phyloP scores from a whole-genome alignment of 495 filamentous ascomycete genomes.

The Viridothelium virens region DNA sequence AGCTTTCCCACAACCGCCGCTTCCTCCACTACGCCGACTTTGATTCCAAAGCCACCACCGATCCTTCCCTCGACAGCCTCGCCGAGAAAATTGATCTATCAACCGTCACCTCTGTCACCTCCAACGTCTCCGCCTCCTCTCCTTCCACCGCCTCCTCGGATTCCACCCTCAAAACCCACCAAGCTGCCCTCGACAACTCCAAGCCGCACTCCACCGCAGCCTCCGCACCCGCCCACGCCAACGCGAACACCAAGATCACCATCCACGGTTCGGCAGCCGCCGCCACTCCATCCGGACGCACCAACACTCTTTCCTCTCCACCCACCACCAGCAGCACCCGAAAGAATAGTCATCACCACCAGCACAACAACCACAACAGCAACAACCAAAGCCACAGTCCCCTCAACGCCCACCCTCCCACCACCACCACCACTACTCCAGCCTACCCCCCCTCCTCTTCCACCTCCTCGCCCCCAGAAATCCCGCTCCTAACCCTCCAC shows the following conservation, averaged over 20 bases:
- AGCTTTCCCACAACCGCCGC: constrained; percentile 82
- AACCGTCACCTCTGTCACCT: constrained; percentile 85
- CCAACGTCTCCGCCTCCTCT: constrained; percentile 69
- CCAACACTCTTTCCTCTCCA: constrained; percentile 23
- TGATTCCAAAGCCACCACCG: constrained; percentile 50
- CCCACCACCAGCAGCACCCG: constrained; percentile 20
- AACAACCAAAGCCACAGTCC: neutral
- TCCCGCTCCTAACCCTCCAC: constrained; percentile 68
- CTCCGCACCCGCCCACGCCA: constrained; percentile 39
- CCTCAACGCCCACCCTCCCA: constrained; percentile 3
- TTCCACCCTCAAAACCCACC: constrained; percentile 27
- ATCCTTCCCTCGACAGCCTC: constrained; percentile 67
- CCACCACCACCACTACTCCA: constrained; percentile 31
- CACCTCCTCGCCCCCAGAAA: constrained; percentile 41
- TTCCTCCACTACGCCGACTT: constrained; percentile 92
- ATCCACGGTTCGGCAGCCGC: constrained; percentile 63
- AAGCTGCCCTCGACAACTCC: neutral
- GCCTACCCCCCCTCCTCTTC: constrained; percentile 33
- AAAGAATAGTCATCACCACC: constrained; percentile 3
- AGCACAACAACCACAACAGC: constrained; percentile 5
- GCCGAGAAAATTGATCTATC: constrained; percentile 80
- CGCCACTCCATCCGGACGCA: constrained; percentile 23
- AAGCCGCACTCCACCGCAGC: constrained; percentile 38
- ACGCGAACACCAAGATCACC: constrained; percentile 75
- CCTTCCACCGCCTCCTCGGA: constrained; percentile 44